These are phyloP conservation scores for Penicillium sp. DNA, from an alignment of 2,329 filamentous ascomycete species.

Conservation along the genomic window DNA sequence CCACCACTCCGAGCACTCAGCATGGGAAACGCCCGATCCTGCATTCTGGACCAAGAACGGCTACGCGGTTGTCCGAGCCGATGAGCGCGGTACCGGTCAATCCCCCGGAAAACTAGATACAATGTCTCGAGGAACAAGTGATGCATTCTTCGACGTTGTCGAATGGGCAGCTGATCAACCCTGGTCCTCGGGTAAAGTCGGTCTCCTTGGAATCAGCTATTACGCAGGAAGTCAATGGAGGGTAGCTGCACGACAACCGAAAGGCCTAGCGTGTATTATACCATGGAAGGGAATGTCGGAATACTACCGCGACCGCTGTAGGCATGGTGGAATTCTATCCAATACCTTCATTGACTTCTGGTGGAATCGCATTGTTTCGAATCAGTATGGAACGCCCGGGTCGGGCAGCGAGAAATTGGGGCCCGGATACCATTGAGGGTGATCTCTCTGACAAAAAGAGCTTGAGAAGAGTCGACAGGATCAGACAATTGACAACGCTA, in stretches of 20 bases:
- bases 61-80: constrained; percentile 55
- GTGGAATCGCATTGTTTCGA: constrained; percentile 68
- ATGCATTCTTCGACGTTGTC: constrained; percentile 48
- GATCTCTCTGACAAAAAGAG: constrained; percentile 37
- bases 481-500: constrained; percentile 48
- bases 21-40: constrained; percentile 60
- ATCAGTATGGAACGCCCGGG: constrained; percentile 65
- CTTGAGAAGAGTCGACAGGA: constrained; percentile 40
- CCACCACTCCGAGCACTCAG: constrained; percentile 41
- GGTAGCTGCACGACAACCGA: constrained; percentile 53
- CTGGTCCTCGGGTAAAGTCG: constrained; percentile 49
- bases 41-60: constrained; percentile 55
- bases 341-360: constrained; percentile 62
- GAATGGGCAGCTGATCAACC: constrained; percentile 51
- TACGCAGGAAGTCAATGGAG: constrained; percentile 58
- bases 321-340: constrained; percentile 63
- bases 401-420: constrained; percentile 44
- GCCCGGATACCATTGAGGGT: constrained; percentile 46
- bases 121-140: constrained; percentile 50
- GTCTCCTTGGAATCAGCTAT: constrained; percentile 54
- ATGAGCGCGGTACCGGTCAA: constrained; percentile 50
- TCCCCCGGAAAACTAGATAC: constrained; percentile 51
- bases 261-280: constrained; percentile 53
- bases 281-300: constrained; percentile 45
- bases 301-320: constrained; percentile 58